Percentiles rank a stretch among this genome's conserved stretches.
Conservation (phyloP, 257 asterid species). For the Solanum piurae region DNA sequence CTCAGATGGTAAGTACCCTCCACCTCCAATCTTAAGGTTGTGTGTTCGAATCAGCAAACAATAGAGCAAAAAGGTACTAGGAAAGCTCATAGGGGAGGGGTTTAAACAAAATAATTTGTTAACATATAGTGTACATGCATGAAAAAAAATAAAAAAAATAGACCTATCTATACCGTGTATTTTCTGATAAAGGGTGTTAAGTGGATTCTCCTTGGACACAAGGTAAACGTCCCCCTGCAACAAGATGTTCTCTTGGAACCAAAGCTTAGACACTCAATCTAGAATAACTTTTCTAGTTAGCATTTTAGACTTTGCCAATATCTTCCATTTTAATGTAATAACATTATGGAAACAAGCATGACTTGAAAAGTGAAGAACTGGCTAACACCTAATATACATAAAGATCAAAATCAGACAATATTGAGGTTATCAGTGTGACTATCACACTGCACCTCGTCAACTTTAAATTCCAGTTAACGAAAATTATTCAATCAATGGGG, state of each 20-base stretch:
- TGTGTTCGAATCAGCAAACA: no score
- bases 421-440: background rate
- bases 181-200: no score
- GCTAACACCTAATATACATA: background rate
- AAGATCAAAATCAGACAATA: background rate
- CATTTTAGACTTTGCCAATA: background rate
- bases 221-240: no score
- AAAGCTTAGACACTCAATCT: background rate
- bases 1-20: no score
- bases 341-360: background rate
- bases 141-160: no score
- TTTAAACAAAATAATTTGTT: no score
- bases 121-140: no score
- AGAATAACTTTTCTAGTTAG: background rate
- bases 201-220: no score
- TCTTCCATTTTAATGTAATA: background rate
- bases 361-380: background rate
- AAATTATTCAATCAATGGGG: background rate
- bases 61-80: no score
- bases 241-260: no score
- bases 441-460: background rate
- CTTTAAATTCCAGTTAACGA: background rate
- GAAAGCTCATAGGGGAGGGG: no score
- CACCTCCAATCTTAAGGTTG: background rate
- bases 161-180: no score